Evolutionary conservation across 306 rosid genomes (phyloP).

Genomic region (Vigna trinervia): DNA sequence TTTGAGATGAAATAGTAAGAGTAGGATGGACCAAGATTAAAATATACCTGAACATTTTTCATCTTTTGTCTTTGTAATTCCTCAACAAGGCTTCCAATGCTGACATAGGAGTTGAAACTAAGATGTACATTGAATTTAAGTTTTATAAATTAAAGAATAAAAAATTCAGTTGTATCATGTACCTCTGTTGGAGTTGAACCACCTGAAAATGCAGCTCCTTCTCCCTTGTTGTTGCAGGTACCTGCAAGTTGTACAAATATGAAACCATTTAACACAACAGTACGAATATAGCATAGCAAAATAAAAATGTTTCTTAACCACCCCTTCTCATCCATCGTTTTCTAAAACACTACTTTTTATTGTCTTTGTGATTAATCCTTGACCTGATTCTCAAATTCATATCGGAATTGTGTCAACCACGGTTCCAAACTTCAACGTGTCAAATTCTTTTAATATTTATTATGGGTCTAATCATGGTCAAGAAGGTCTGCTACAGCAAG

Average conservation of each 20-base stretch:
- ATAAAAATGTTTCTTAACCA: slow-evolving; percentile 28
- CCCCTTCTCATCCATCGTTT: not conserved
- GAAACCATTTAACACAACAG: slow-evolving; percentile 36
- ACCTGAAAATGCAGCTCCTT: slow-evolving; percentile 70
- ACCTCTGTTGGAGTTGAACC: slow-evolving; percentile 84
- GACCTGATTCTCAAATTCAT: slow-evolving; percentile 6
- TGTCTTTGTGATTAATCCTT: slow-evolving; percentile 10
- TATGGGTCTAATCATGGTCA: not conserved
- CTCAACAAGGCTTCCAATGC: slow-evolving; percentile 72
- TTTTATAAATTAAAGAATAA: slow-evolving; percentile 1
- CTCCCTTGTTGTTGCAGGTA: slow-evolving; percentile 64
- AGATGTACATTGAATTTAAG: slow-evolving; percentile 34
- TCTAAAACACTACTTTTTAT: not conserved
- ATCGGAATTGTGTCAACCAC: slow-evolving; percentile 1
- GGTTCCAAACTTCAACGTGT: slow-evolving; percentile 26
- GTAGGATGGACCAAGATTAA: not conserved
- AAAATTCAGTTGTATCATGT: slow-evolving; percentile 44
- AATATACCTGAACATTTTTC: slow-evolving; percentile 81
- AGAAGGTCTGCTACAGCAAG: not conserved
- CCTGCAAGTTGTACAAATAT: slow-evolving; percentile 57
- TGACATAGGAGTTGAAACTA: slow-evolving; percentile 51
- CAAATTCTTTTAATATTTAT: slow-evolving; percentile 16
- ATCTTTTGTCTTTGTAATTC: slow-evolving; percentile 82
- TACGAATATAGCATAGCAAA: slow-evolving; percentile 16
- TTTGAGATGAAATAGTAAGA: not conserved